Conservation (phyloP, 176 grass and related monocot species). For the Phoenix roebelenii region DNA sequence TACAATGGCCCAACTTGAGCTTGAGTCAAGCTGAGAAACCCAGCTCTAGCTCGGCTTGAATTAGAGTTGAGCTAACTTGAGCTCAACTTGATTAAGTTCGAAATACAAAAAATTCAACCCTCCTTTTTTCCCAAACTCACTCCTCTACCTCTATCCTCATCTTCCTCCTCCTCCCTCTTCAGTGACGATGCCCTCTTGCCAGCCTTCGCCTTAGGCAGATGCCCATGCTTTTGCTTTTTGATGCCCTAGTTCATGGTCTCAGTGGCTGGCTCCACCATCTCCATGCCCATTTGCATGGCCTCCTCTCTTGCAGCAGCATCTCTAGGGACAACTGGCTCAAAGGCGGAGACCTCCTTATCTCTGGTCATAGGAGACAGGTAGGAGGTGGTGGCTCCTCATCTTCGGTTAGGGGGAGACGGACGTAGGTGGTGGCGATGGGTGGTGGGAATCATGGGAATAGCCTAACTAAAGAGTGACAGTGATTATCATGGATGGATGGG, state of each 20-base stretch:
- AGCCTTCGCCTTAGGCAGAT: constrained; percentile 61
- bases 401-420: too few species aligned
- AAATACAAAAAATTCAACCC: too few species aligned
- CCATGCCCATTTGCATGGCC: constrained; percentile 20
- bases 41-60: too few species aligned
- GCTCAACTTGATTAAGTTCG: too few species aligned
- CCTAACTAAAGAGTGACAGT: too few species aligned
- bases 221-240: constrained; percentile 69
- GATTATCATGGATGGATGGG: too few species aligned
- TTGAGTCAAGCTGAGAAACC: too few species aligned
- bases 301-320: constrained; percentile 25
- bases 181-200: neutral
- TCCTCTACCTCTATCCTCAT: constrained; percentile 23
- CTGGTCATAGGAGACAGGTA: neutral
- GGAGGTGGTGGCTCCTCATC: neutral
- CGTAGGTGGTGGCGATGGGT: too few species aligned
- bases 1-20: too few species aligned
- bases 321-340: neutral
- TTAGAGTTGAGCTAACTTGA: too few species aligned
- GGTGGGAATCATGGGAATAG: too few species aligned
- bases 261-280: neutral
- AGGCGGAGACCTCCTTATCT: neutral
- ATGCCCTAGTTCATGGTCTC: neutral
- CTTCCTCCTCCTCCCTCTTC: constrained; percentile 63
- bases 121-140: too few species aligned